Conservation (phyloP, 2,329 filamentous ascomycete species). For the Helotiales sp. region DNA sequence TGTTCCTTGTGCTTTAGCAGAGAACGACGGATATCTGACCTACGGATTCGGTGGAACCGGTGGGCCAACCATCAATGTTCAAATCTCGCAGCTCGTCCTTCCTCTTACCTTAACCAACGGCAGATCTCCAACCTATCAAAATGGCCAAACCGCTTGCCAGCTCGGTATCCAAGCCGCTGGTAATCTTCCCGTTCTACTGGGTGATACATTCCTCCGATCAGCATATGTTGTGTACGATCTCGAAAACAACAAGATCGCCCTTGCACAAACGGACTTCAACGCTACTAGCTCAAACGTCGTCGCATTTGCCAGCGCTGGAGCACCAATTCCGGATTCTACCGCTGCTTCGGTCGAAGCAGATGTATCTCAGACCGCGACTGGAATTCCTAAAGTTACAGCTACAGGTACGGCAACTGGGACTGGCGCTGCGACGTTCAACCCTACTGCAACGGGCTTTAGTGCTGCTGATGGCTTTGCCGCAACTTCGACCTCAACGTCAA, state of each 20-base stretch:
- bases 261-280: constrained; percentile 50
- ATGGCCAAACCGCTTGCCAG: constrained; percentile 45
- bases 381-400: constrained; percentile 23
- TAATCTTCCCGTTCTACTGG: constrained; percentile 39
- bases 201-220: constrained; percentile 54
- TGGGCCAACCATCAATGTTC: constrained; percentile 45
- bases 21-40: constrained; percentile 43
- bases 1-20: constrained; percentile 46
- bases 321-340: constrained; percentile 30
- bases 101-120: constrained; percentile 34
- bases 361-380: constrained; percentile 33
- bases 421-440: constrained; percentile 27
- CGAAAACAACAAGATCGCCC: constrained; percentile 49
- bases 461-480: constrained; percentile 31
- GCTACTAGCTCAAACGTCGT: constrained; percentile 35
- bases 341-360: constrained; percentile 23
- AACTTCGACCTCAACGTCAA: constrained; percentile 6
- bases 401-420: constrained; percentile 16
- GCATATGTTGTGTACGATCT: constrained; percentile 57
- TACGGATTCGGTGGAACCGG: constrained; percentile 49
- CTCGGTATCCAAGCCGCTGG: constrained; percentile 51
- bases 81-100: constrained; percentile 47
- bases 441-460: constrained; percentile 28
- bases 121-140: constrained; percentile 30
- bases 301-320: constrained; percentile 29